Base-by-base conservation (phyloP, 192 early-diverging fungal species). In the Rhizophagus sp. region DNA sequence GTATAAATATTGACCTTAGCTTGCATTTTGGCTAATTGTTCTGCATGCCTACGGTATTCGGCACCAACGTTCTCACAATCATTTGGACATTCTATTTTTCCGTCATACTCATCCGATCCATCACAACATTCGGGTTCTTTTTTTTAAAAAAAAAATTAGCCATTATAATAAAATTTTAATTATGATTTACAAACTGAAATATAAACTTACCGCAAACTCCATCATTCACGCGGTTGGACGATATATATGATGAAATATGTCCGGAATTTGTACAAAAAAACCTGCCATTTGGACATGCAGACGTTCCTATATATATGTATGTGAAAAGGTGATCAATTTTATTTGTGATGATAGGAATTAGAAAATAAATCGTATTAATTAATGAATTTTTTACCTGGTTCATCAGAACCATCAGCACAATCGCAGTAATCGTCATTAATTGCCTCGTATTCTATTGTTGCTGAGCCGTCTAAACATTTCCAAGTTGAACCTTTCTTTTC, bases 381-480 rank as follows among this genome's bases (percentile, higher is more conserved):
- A 10, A 52, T 19, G 8, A 69, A 44, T 1, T 3, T 8, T 44
- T 69, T 83, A 93, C 94, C 97, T 30, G 97, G 96, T 82, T 99
- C 97, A 83, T 99, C 97, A 17, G 92, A 93, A 3, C 97, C 96
- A 84, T 99, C 97, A 61, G 86, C 33, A 80, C 97, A 99, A 85
- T 99, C 97, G 88, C 97, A 99, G 79, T 97, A 99, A 84, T 99
- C 96, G 83, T 99, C 97, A 74, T 99, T 99, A 61, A 99, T 90
- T 2, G 90, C 88, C 2, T 83, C 81, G 75, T 89, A 92, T 1
- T 91, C 89, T 36, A 98, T 94, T 27, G 52, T 82, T 36, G 87
- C 86, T 9, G 91, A 91, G 8, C 90, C 90, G 79, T 97, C 96
- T 25, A 96, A 83, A 76, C 97, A 98, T 1, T 25, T 83, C 83